These are phyloP conservation scores for Phyllosticta citriasiana DNA, from an alignment of 2,329 filamentous ascomycete species.

Conservation along the genomic window DNA sequence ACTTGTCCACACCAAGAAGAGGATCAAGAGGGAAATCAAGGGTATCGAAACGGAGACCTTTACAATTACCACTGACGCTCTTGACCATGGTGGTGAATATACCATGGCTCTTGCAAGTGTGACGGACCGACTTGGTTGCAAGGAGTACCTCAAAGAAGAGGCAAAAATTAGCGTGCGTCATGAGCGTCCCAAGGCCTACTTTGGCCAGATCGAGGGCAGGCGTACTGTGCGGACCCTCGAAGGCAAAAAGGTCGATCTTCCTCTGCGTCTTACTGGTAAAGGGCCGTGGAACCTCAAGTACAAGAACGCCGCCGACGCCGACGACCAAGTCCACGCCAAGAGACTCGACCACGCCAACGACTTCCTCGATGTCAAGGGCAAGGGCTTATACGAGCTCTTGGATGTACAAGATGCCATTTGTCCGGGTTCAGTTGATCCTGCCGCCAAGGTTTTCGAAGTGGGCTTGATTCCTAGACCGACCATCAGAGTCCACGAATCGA, in stretches of 20 bases:
- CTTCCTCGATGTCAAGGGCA: constrained; percentile 46
- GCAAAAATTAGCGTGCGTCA: constrained; percentile 77
- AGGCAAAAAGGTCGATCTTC: constrained; percentile 61
- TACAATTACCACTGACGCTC: constrained; percentile 63
- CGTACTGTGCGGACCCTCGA: constrained; percentile 67
- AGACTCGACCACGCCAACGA: constrained; percentile 54
- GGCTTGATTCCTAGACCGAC: constrained; percentile 77
- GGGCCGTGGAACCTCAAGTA: constrained; percentile 76
- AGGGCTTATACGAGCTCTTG: constrained; percentile 70
- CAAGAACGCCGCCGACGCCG: constrained; percentile 50
- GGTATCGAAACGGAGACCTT: constrained; percentile 54
- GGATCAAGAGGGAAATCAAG: constrained; percentile 56
- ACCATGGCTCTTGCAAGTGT: constrained; percentile 76
- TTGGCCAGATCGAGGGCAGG: constrained; percentile 76
- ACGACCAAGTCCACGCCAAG: constrained; percentile 29
- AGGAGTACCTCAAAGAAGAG: constrained; percentile 75
- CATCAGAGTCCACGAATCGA: constrained; percentile 54
- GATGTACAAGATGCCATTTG: constrained; percentile 72
- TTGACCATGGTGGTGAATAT: constrained; percentile 81
- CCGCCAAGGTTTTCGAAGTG: constrained; percentile 66
- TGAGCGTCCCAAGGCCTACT: constrained; percentile 77
- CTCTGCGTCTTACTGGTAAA: constrained; percentile 75
- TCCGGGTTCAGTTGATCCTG: constrained; percentile 66
- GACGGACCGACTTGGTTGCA: constrained; percentile 77
- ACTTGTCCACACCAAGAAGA: constrained; percentile 78